Evolutionary conservation across 2,329 filamentous ascomycete species (phyloP).

Genomic region (Trichophyton rubrum): DNA sequence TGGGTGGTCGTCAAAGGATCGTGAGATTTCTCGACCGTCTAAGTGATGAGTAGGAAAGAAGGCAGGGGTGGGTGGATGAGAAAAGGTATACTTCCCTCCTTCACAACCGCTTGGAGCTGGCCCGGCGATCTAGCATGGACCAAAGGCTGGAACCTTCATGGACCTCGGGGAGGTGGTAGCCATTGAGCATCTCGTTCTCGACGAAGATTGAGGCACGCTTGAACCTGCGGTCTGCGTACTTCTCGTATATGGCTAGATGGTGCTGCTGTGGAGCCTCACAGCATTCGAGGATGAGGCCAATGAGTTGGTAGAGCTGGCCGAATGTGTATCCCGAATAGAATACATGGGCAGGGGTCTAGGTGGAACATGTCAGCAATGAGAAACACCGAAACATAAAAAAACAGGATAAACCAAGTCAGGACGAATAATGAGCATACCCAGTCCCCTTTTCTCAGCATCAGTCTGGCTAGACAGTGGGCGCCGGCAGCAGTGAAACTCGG

Average conservation of each 20-base stretch:
- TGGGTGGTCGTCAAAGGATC: background rate
- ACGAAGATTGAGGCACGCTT: slow-evolving; percentile 75
- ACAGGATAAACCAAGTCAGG: background rate
- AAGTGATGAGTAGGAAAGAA: background rate
- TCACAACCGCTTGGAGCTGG: slow-evolving; percentile 3
- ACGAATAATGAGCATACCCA: slow-evolving; percentile 56
- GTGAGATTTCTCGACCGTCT: background rate
- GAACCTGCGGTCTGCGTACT: slow-evolving; percentile 79
- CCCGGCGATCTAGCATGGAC: slow-evolving; percentile 3
- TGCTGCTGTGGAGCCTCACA: slow-evolving; percentile 70
- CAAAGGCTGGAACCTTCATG: slow-evolving; percentile 4
- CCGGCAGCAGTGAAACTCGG: slow-evolving; percentile 85
- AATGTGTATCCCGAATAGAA: slow-evolving; percentile 93
- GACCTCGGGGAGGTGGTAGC: slow-evolving; percentile 40
- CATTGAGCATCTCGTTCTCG: slow-evolving; percentile 55
- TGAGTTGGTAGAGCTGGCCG: slow-evolving; percentile 63
- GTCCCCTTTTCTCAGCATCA: slow-evolving; percentile 79
- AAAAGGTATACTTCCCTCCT: background rate
- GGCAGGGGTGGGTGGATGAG: slow-evolving; percentile 2
- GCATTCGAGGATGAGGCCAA: slow-evolving; percentile 73
- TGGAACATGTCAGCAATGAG: slow-evolving; percentile 6
- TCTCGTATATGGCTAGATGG: slow-evolving; percentile 77
- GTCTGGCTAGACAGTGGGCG: slow-evolving; percentile 77
- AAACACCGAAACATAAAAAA: background rate
- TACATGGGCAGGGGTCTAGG: slow-evolving; percentile 64